Evolutionary conservation across 345 rosid genomes (phyloP).

Genomic region (Pistacia vera): DNA sequence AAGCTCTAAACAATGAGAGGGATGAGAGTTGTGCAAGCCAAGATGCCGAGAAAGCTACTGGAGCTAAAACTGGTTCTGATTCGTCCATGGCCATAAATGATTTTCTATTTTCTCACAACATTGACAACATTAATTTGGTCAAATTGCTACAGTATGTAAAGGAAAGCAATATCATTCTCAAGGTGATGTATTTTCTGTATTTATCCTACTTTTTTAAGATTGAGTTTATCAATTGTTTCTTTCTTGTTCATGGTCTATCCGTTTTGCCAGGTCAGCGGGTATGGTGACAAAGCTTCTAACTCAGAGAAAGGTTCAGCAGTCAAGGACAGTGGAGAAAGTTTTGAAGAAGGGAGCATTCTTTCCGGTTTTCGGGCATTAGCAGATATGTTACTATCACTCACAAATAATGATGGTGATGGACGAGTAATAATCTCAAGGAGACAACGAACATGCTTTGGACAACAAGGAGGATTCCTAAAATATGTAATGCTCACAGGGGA

Average conservation of each 20-base stretch:
- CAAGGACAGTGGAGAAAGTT: slow-evolving; percentile 29
- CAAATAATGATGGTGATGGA: slow-evolving; percentile 86
- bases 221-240: slow-evolving; percentile 13
- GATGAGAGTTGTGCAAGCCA: slow-evolving; percentile 29
- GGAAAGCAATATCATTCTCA: slow-evolving; percentile 84
- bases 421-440: slow-evolving; percentile 76
- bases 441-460: slow-evolving; percentile 42
- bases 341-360: slow-evolving; percentile 58
- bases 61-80: slow-evolving; percentile 34
- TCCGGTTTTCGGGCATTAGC: slow-evolving; percentile 74
- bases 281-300: slow-evolving; percentile 58
- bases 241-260: slow-evolving; percentile 10
- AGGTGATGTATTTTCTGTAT: slow-evolving; percentile 50
- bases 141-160: slow-evolving; percentile 74
- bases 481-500: slow-evolving; percentile 93
- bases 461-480: slow-evolving; percentile 65
- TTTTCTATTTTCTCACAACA: slow-evolving; percentile 73
- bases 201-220: slow-evolving; percentile 1
- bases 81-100: slow-evolving; percentile 82
- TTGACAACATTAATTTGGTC: slow-evolving; percentile 88
- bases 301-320: slow-evolving; percentile 43
- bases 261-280: slow-evolving; percentile 68
- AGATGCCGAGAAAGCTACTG: slow-evolving; percentile 37
- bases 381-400: slow-evolving; percentile 68
- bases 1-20: slow-evolving; percentile 43